Base-by-base conservation (phyloP, 441 rosid genomes). In the Metrosideros polymorpha region DNA sequence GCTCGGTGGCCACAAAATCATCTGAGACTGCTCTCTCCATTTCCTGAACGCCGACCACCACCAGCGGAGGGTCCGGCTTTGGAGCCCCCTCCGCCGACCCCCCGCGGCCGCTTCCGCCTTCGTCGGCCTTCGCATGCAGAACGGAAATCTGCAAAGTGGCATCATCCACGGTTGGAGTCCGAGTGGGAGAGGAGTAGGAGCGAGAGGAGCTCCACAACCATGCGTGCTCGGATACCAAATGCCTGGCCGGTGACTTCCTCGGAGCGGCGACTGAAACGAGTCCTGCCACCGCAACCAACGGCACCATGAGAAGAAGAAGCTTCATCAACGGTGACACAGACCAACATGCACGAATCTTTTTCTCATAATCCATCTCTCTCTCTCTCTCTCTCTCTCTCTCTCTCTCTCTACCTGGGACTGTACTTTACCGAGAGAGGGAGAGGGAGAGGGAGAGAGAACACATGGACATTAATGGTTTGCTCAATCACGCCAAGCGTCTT, bases 401-500 rank as follows among this genome's bases (percentile, higher is more conserved):
- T n/a, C 12, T 42, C 30, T 83, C n/a, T n/a, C 76, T 63, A 32
- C 3, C 75, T 30, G 75, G 75, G 75, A 30, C 75, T 30, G 12
- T 4, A 53, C 25, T 50, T 50, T 14, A 7, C 25, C 4, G 27
- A 22, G 25, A 53, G 42, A 51, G 30, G 12, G 52, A 15, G 84
- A 85, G 88, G 76, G 66, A 57, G 24, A 18, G 30, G 63, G 47
- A 82, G 42, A 59, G 90, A 87, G 86, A 89, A 89, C 90, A 91
- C 86, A 85, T 92, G 94, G 92, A 71, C 42, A 85, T 86, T 42
- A 82, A 88, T 90, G 88, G 91, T 66, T 85, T 86, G 88, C 91
- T 59, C 56, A 56, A 50, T 87, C 85, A 84, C 85, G 95, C 94
- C 98, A 94, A 88, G 93, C 93, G 93, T 93, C 92, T 35, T 57